Conservation (phyloP, 176 grass and related monocot species). For the Microstegium vimineum region DNA sequence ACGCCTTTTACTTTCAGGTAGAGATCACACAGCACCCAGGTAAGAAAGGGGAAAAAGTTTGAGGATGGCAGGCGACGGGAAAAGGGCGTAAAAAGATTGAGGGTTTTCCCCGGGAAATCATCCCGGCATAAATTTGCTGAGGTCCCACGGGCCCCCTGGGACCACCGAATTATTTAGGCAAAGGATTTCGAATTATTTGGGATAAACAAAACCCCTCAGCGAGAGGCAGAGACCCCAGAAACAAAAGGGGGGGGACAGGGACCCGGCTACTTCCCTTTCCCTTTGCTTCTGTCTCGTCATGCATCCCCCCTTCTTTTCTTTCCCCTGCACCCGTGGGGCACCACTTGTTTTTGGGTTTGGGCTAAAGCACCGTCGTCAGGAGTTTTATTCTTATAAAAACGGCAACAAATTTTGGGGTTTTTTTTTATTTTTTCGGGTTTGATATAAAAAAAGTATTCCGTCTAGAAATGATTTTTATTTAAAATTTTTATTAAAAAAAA, state of each 20-base stretch:
- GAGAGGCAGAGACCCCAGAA: not conserved
- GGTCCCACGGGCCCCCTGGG: not conserved
- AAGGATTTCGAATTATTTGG: not conserved
- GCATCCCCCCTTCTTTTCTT: not conserved
- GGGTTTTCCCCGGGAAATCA: not conserved
- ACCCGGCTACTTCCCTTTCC: not conserved
- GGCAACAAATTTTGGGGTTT: no score
- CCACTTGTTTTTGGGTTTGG: no score
- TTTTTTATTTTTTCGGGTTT: no score
- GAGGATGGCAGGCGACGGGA: not conserved
- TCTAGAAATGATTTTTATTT: no score
- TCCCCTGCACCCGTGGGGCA: not conserved
- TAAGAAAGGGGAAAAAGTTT: not conserved
- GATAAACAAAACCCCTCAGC: not conserved
- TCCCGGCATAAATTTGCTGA: conserved; percentile 23
- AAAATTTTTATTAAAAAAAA: no score
- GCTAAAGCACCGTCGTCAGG: no score
- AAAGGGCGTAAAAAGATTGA: not conserved
- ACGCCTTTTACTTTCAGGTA: not conserved
- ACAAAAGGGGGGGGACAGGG: not conserved
- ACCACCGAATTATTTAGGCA: conserved; percentile 8
- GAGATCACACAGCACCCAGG: not conserved
- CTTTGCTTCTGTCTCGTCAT: not conserved
- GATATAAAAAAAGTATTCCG: no score
- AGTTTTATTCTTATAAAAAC: no score